phyloP scores from a whole-genome alignment of 1,284 basidiomycete species.

The Moesziomyces antarcticus region DNA sequence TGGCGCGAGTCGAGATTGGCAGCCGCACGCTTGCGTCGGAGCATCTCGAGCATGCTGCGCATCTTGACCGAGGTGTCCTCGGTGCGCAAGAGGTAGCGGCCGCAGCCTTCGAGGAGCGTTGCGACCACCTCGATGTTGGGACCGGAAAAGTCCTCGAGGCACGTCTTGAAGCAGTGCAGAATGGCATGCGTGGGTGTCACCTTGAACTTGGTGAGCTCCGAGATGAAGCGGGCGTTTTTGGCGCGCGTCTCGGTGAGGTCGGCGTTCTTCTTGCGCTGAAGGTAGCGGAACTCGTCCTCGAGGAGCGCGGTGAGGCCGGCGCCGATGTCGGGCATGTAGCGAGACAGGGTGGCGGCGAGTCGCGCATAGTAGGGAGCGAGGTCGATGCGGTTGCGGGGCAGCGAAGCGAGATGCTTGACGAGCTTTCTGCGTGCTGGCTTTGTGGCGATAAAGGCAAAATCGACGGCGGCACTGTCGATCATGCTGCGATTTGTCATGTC shows the following conservation, averaged over 20 bases:
- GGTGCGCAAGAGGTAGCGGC: constrained; percentile 86
- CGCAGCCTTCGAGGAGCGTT: constrained; percentile 90
- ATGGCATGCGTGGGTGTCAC: constrained; percentile 93
- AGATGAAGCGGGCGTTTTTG: constrained; percentile 90
- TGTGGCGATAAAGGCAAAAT: constrained; percentile 95
- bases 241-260: constrained; percentile 85
- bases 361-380: constrained; percentile 92
- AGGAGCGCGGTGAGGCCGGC: constrained; percentile 81
- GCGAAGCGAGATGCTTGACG: constrained; percentile 77
- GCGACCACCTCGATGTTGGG: constrained; percentile 94
- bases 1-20: constrained; percentile 92
- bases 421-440: constrained; percentile 92
- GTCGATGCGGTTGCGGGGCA: constrained; percentile 89
- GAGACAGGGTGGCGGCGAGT: constrained; percentile 85
- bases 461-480: constrained; percentile 92
- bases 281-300: constrained; percentile 93
- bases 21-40: constrained; percentile 91
- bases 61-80: constrained; percentile 86
- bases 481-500: constrained; percentile 91
- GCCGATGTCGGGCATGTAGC: constrained; percentile 93
- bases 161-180: constrained; percentile 95
- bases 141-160: constrained; percentile 91
- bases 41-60: constrained; percentile 80
- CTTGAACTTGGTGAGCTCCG: constrained; percentile 92
- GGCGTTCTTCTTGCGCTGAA: constrained; percentile 93